Evolutionary conservation across 129 eudicot genomes (phyloP).

Genomic region (Helianthus tuberosus): DNA sequence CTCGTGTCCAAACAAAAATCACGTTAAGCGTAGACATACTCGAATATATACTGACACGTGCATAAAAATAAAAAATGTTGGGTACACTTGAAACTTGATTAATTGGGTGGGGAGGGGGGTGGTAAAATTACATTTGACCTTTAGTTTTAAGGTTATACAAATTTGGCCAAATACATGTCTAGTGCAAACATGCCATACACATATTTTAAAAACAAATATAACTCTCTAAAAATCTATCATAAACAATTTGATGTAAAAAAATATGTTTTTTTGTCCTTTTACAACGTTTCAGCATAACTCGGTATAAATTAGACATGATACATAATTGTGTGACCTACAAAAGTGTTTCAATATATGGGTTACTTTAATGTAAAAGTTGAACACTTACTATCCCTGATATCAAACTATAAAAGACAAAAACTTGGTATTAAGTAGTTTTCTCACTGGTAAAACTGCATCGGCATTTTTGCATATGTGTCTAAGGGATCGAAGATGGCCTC

Average conservation of each 20-base stretch:
- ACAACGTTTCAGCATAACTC: background rate
- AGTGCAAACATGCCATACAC: background rate
- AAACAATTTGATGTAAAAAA: no score
- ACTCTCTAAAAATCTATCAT: background rate
- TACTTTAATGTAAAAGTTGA: background rate
- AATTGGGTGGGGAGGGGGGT: no score
- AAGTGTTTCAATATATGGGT: background rate
- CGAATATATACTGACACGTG: no score
- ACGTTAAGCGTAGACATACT: no score
- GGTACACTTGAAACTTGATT: no score
- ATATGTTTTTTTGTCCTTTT: background rate
- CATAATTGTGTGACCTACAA: background rate
- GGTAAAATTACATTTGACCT: no score
- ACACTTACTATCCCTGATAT: background rate
- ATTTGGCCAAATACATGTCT: background rate
- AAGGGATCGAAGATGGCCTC: constrained; percentile 89
- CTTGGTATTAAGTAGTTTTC: constrained; percentile 28
- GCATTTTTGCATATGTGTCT: constrained; percentile 62
- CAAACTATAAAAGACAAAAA: background rate
- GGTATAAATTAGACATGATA: background rate
- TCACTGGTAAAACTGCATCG: constrained; percentile 72
- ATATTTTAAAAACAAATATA: background rate
- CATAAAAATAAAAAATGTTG: no score
- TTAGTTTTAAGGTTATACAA: background rate
- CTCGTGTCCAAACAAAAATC: no score